These are phyloP conservation scores for Alliaria petiolata DNA, from an alignment of 345 rosid species.

Conservation along the genomic window DNA sequence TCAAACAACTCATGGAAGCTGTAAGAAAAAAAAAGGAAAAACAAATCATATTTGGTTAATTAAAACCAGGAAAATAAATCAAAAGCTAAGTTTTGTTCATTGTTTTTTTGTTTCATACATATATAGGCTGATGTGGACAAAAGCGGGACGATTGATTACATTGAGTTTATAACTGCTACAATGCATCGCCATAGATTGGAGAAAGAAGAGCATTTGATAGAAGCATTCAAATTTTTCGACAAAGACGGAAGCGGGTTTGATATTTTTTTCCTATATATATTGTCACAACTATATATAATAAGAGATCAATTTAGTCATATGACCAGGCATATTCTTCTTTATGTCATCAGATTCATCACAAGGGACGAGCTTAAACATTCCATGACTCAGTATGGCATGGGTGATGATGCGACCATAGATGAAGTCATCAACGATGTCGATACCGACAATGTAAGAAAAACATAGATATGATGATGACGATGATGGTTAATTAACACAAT, in stretches of 20 bases:
- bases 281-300: background rate
- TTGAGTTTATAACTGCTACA: slow-evolving; percentile 80
- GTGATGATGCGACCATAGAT: slow-evolving; percentile 71
- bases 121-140: slow-evolving; percentile 85
- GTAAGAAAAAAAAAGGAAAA: slow-evolving; percentile 40
- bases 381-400: slow-evolving; percentile 65
- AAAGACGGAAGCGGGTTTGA: slow-evolving; percentile 76
- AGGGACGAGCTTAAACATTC: slow-evolving; percentile 82
- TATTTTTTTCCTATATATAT: background rate
- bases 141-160: slow-evolving; percentile 79
- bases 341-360: slow-evolving; percentile 54
- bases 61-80: background rate
- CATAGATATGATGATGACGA: background rate
- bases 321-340: background rate
- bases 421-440: slow-evolving; percentile 85
- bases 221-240: slow-evolving; percentile 82
- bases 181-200: slow-evolving; percentile 83
- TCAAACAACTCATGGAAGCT: slow-evolving; percentile 88
- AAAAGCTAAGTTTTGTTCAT: background rate
- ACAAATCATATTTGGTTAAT: background rate
- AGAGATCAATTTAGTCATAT: background rate
- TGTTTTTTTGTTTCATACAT: slow-evolving; percentile 9
- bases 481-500: background rate
- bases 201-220: slow-evolving; percentile 64
- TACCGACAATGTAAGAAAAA: slow-evolving; percentile 53